Conservation (phyloP, 805 yeast species). For the Metschnikowia lunata region DNA sequence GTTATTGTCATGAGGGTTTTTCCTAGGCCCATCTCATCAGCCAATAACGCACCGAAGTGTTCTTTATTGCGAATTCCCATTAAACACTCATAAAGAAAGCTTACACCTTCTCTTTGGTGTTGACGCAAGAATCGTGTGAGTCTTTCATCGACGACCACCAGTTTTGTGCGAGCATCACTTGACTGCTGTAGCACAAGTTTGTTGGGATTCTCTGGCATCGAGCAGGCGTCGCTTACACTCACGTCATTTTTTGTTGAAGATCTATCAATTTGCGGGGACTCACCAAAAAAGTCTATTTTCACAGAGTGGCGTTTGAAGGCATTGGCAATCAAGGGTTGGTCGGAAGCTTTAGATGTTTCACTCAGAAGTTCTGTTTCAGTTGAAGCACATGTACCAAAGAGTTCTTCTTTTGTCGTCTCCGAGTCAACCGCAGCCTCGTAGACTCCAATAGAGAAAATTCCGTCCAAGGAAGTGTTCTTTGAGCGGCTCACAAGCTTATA, state of each 20-base stretch:
- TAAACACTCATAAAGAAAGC: slow-evolving; percentile 76
- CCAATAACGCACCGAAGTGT: slow-evolving; percentile 72
- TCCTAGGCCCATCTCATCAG: slow-evolving; percentile 98
- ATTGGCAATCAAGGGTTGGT: not conserved
- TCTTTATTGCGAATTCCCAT: slow-evolving; percentile 57
- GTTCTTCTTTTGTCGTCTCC: slow-evolving; percentile 11
- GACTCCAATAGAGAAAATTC: slow-evolving; percentile 46
- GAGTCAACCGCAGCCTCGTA: slow-evolving; percentile 60
- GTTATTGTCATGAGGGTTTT: slow-evolving; percentile 79
- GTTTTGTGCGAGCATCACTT: not conserved
- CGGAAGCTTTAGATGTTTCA: not conserved
- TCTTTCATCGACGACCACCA: slow-evolving; percentile 57
- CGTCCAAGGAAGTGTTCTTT: slow-evolving; percentile 12
- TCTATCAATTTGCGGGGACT: not conserved
- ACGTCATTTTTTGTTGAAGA: not conserved
- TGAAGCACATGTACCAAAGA: slow-evolving; percentile 1
- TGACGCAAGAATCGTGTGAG: slow-evolving; percentile 57
- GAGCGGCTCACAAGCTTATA: slow-evolving; percentile 18
- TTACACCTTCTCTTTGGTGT: slow-evolving; percentile 84
- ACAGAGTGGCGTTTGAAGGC: slow-evolving; percentile 3
- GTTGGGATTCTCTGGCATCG: not conserved
- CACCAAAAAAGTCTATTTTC: not conserved
- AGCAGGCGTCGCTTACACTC: not conserved
- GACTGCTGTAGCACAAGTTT: slow-evolving; percentile 1
- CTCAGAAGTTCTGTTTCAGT: not conserved